phyloP scores from a whole-genome alignment of 2,329 filamentous ascomycete genomes.

The Fusarium sp. region DNA sequence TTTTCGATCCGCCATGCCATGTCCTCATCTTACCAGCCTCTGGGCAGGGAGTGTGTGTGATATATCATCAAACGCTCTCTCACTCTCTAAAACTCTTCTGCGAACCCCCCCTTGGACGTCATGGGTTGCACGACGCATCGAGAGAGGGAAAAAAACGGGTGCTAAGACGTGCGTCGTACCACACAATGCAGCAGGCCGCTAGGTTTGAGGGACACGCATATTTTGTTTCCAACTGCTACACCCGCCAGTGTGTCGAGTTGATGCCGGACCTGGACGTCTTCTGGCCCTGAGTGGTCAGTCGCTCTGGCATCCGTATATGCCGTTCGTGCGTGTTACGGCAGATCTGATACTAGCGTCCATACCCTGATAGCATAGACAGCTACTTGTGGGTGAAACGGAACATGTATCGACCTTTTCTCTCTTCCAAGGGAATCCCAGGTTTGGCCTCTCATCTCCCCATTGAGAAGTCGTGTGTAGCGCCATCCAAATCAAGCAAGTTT shows the following conservation, averaged over 20 bases:
- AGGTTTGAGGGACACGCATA: neutral
- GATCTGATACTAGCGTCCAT: neutral
- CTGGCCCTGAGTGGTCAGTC: neutral
- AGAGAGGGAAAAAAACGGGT: neutral
- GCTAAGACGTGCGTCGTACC: neutral
- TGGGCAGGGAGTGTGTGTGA: neutral
- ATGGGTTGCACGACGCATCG: neutral
- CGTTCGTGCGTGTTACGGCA: neutral
- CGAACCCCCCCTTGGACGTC: neutral
- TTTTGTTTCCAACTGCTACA: neutral
- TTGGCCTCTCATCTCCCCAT: neutral
- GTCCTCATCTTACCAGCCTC: neutral
- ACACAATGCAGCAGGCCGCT: neutral
- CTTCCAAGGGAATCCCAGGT: constrained; percentile 9
- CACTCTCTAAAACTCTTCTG: neutral
- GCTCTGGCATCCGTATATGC: neutral
- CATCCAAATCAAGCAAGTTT: neutral
- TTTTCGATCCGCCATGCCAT: constrained; percentile 22
- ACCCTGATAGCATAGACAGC: neutral
- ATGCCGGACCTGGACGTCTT: neutral
- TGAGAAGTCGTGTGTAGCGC: neutral
- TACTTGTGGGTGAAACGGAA: neutral
- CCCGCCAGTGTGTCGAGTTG: neutral
- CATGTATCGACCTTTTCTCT: neutral
- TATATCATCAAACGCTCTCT: constrained; percentile 1